phyloP scores from a whole-genome alignment of 1,284 basidiomycete species.

The Athelia sp. region DNA sequence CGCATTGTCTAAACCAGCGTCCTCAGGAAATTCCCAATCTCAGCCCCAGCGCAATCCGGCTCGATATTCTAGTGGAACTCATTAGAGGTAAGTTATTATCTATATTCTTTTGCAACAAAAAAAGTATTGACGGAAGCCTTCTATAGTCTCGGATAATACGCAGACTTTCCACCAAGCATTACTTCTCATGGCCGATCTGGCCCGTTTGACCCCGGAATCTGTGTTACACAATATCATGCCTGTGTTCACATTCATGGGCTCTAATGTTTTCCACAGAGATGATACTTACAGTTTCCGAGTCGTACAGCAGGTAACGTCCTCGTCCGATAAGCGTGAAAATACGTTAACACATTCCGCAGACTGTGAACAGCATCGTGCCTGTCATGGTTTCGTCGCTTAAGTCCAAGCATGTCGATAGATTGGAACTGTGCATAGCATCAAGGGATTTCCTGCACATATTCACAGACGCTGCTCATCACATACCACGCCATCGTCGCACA shows the following conservation, averaged over 20 bases:
- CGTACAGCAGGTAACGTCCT: conserved; percentile 73
- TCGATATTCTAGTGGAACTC: conserved; percentile 84
- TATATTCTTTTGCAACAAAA: conserved; percentile 3
- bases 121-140: conserved; percentile 5
- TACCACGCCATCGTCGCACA: conserved; percentile 83
- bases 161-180: conserved; percentile 94
- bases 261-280: conserved; percentile 93
- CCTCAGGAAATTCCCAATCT: conserved; percentile 41
- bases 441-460: conserved; percentile 82
- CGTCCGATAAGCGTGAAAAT: background rate
- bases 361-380: conserved; percentile 90
- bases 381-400: conserved; percentile 82
- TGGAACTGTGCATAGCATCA: conserved; percentile 63
- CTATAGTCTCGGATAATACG: conserved; percentile 79
- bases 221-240: conserved; percentile 97
- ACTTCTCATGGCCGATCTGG: conserved; percentile 83
- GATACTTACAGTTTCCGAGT: conserved; percentile 95
- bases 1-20: conserved; percentile 9
- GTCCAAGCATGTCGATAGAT: conserved; percentile 40
- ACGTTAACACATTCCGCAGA: conserved; percentile 40
- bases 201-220: conserved; percentile 82
- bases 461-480: conserved; percentile 82
- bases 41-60: conserved; percentile 47
- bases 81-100: conserved; percentile 68
- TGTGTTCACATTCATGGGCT: conserved; percentile 98